Evolutionary conservation across 2,329 filamentous ascomycete genomes (phyloP).

Genomic region (Fusarium decemcellulare): DNA sequence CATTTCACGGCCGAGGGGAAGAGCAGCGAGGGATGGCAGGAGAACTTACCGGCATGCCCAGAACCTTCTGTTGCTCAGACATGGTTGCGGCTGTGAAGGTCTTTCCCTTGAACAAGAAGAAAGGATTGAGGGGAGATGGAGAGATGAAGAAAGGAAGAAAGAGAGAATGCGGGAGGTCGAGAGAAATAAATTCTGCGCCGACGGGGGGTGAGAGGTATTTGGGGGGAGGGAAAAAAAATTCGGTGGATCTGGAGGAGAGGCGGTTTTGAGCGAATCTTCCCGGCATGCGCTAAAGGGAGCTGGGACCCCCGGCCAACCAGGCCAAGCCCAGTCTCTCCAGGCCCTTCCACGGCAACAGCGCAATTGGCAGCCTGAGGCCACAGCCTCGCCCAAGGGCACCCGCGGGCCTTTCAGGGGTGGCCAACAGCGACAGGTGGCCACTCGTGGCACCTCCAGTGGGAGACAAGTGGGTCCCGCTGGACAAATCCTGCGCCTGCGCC

Average conservation of each 20-base stretch:
- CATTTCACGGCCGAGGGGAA: slow-evolving; percentile 44
- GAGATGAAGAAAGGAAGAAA: slow-evolving; percentile 60
- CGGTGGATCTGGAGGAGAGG: slow-evolving; percentile 60
- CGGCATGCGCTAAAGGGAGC: slow-evolving; percentile 56
- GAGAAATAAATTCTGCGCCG: slow-evolving; percentile 62
- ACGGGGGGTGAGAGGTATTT: slow-evolving; percentile 59
- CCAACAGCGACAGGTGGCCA: slow-evolving; percentile 34
- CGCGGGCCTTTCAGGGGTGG: slow-evolving; percentile 40
- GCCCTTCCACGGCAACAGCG: slow-evolving; percentile 52
- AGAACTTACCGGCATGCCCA: slow-evolving; percentile 77
- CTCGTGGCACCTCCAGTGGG: slow-evolving; percentile 33
- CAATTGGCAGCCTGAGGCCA: slow-evolving; percentile 53
- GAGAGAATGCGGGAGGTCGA: slow-evolving; percentile 59
- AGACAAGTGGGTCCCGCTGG: slow-evolving; percentile 30
- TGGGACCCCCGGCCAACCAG: slow-evolving; percentile 47
- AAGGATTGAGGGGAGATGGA: slow-evolving; percentile 75
- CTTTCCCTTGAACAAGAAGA: slow-evolving; percentile 61
- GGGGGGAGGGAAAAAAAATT: slow-evolving; percentile 65
- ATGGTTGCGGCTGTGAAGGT: slow-evolving; percentile 63
- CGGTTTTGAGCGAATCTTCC: slow-evolving; percentile 70
- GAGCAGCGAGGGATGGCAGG: slow-evolving; percentile 19
- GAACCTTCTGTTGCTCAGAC: slow-evolving; percentile 69
- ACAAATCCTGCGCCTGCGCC: slow-evolving; percentile 40
- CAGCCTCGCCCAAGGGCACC: slow-evolving; percentile 32
- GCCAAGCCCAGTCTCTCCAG: slow-evolving; percentile 36